A percentile compares a stretch with the other conserved stretches of the same genome.
phyloP scores from a whole-genome alignment of 495 filamentous ascomycete species.

The Pseudevernia furfuracea region DNA sequence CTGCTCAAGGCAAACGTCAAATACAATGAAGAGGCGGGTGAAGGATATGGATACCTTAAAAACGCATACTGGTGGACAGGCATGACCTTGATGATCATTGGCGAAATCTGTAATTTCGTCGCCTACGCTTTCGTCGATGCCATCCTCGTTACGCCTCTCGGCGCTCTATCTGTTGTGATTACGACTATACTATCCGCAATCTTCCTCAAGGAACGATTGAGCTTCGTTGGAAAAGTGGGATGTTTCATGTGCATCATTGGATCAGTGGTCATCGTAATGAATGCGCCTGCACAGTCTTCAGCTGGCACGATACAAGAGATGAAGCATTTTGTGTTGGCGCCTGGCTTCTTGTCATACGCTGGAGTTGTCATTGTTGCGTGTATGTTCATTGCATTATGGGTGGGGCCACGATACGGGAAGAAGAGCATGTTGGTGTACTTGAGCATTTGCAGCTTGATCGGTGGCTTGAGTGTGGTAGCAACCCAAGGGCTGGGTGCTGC shows the following conservation, averaged over 20 bases:
- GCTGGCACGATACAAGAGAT: slow-evolving; percentile 88
- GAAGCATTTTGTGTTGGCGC: slow-evolving; percentile 78
- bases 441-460: slow-evolving; percentile 88
- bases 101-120: slow-evolving; percentile 95
- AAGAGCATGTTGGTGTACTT: slow-evolving; percentile 97
- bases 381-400: slow-evolving; percentile 68
- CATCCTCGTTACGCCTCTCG: slow-evolving; percentile 89
- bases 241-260: slow-evolving; percentile 94
- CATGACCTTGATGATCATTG: slow-evolving; percentile 96
- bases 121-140: slow-evolving; percentile 97
- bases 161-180: slow-evolving; percentile 91
- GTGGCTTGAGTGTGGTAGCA: slow-evolving; percentile 88
- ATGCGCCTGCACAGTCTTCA: slow-evolving; percentile 78
- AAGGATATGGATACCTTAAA: slow-evolving; percentile 97
- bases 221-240: slow-evolving; percentile 90
- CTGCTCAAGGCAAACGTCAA: slow-evolving; percentile 89
- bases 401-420: slow-evolving; percentile 84
- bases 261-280: slow-evolving; percentile 86
- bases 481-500: slow-evolving; percentile 92
- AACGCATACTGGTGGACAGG: slow-evolving; percentile 93
- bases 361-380: slow-evolving; percentile 75
- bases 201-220: slow-evolving; percentile 90
- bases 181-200: slow-evolving; percentile 90
- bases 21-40: slow-evolving; percentile 91
- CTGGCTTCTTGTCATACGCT: slow-evolving; percentile 78